Conservation (phyloP, 2,329 filamentous ascomycete genomes). For the Epichloe aotearoae region DNA sequence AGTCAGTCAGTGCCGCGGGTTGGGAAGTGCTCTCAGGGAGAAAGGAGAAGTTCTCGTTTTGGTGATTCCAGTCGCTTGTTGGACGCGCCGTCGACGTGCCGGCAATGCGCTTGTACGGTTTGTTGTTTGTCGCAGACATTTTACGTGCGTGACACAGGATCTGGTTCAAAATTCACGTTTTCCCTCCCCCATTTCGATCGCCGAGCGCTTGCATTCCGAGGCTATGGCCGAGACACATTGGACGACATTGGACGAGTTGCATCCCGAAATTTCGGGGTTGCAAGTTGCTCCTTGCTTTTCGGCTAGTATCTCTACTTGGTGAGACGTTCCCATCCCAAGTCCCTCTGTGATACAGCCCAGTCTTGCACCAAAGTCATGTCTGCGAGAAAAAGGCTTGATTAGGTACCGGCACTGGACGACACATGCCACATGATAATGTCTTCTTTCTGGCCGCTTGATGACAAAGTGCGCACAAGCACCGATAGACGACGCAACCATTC, state of each 20-base stretch:
- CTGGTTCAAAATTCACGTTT: neutral
- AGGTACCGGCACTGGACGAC: too few species aligned
- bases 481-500: too few species aligned
- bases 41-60: neutral
- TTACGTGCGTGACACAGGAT: neutral
- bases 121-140: neutral
- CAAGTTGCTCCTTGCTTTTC: neutral
- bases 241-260: neutral
- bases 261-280: neutral
- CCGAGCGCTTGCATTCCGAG: neutral
- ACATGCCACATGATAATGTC: too few species aligned
- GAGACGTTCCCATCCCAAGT: too few species aligned
- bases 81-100: neutral
- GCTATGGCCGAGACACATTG: neutral
- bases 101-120: neutral
- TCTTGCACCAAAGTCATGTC: too few species aligned
- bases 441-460: too few species aligned
- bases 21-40: neutral
- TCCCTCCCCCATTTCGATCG: neutral
- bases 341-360: too few species aligned
- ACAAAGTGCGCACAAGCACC: too few species aligned
- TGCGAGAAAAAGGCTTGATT: too few species aligned
- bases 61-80: neutral
- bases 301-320: neutral
- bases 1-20: conserved; percentile 1